These are phyloP conservation scores for Phycomyces blakesleeanus DNA, from an alignment of 192 early-diverging fungal genomes.

Conservation along the genomic window DNA sequence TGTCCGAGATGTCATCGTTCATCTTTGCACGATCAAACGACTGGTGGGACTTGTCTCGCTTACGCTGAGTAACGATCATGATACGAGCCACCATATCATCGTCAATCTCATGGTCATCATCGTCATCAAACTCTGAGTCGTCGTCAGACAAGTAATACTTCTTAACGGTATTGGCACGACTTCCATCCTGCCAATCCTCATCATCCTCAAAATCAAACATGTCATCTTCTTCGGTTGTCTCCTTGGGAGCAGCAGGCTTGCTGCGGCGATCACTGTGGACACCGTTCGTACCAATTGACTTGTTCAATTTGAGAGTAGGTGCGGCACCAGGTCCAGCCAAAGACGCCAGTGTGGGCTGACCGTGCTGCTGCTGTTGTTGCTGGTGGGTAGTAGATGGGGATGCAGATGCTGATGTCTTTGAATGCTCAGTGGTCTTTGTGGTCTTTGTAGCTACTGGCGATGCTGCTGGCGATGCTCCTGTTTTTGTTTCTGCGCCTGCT, in stretches of 20 bases:
- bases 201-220: constrained; percentile 81
- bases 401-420: no score
- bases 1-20: constrained; percentile 82
- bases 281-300: not conserved
- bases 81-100: constrained; percentile 86
- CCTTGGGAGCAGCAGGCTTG: not conserved
- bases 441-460: no score
- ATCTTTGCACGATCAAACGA: constrained; percentile 75
- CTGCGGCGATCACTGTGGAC: not conserved
- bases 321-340: constrained; percentile 20
- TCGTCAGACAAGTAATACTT: constrained; percentile 44
- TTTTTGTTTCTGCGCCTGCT: no score
- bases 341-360: constrained; percentile 18
- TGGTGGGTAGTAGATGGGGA: constrained; percentile 13
- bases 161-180: constrained; percentile 43
- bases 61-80: constrained; percentile 88
- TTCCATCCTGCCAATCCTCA: constrained; percentile 65
- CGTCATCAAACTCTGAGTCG: constrained; percentile 58
- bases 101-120: constrained; percentile 83
- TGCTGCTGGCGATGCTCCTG: no score
- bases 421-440: no score
- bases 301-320: constrained; percentile 5
- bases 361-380: no score
- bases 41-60: constrained; percentile 63
- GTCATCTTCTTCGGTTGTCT: constrained; percentile 59